Evolutionary conservation across 352 stramenopile species (phyloP).

Genomic region (Phytophthora idaei): DNA sequence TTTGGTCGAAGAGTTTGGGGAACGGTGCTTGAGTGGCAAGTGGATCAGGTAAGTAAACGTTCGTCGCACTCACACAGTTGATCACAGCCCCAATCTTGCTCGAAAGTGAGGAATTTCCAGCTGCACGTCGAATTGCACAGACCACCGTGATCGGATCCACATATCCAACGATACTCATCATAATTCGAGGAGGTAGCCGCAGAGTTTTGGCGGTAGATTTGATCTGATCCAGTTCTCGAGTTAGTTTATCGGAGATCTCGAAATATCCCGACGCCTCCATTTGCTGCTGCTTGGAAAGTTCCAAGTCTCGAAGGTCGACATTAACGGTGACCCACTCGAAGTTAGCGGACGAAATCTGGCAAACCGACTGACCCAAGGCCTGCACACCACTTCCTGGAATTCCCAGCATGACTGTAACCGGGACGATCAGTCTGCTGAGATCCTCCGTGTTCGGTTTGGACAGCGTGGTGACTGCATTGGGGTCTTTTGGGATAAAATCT

Average conservation of each 20-base stretch:
- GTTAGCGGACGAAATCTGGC: conserved; percentile 47
- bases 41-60: conserved; percentile 59
- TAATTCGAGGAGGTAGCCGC: conserved; percentile 43
- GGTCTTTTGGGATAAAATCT: conserved; percentile 68
- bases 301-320: conserved; percentile 43
- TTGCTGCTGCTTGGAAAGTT: conserved; percentile 23
- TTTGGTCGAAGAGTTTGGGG: conserved; percentile 74
- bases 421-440: conserved; percentile 41
- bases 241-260: conserved; percentile 33
- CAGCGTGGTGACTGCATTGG: conserved; percentile 41
- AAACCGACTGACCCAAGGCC: conserved; percentile 46
- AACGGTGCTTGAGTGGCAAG: conserved; percentile 44
- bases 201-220: conserved; percentile 22
- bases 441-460: conserved; percentile 40
- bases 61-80: conserved; percentile 55
- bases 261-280: conserved; percentile 36
- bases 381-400: conserved; percentile 65
- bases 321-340: conserved; percentile 54
- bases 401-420: conserved; percentile 65
- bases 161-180: conserved; percentile 65
- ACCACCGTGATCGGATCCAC: conserved; percentile 57
- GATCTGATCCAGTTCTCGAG: conserved; percentile 24
- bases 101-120: conserved; percentile 14
- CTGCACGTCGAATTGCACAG: conserved; percentile 43
- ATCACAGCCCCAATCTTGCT: conserved; percentile 59